Evolutionary conservation across 192 early-diverging fungal species (phyloP).

Genomic region (Pilaira anomala): DNA sequence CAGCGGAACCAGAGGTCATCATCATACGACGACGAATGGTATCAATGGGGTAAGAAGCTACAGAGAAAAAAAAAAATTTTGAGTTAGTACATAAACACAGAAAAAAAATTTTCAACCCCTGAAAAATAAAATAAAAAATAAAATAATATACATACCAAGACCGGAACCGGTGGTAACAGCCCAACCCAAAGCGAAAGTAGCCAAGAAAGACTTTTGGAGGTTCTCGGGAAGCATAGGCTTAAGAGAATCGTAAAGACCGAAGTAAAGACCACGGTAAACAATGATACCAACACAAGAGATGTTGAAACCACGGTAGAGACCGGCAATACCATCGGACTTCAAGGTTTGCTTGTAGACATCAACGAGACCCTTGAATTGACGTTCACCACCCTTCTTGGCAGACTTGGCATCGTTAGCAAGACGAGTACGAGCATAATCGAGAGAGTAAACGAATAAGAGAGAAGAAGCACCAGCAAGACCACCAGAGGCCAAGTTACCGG

Average conservation of each 20-base stretch:
- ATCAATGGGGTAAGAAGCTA: constrained; percentile 94
- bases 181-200: constrained; percentile 49
- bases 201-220: constrained; percentile 39
- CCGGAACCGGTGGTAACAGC: constrained; percentile 83
- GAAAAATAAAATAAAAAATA: constrained; percentile 1
- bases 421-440: constrained; percentile 98
- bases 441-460: constrained; percentile 87
- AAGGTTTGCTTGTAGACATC: constrained; percentile 82
- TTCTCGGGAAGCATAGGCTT: constrained; percentile 40
- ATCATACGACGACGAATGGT: constrained; percentile 97
- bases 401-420: constrained; percentile 85
- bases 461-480: constrained; percentile 91
- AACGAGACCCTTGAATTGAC: constrained; percentile 91
- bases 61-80: constrained; percentile 5
- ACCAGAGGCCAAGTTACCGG: constrained; percentile 91
- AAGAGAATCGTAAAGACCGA: constrained; percentile 73
- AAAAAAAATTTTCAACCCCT: background rate
- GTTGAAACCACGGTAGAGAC: constrained; percentile 96
- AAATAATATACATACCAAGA: constrained; percentile 41
- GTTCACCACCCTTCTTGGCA: constrained; percentile 70
- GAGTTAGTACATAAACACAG: background rate
- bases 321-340: constrained; percentile 77
- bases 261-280: constrained; percentile 82
- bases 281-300: constrained; percentile 90
- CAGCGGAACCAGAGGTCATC: constrained; percentile 88